These are phyloP conservation scores for Camellia japonica DNA, from an alignment of 148 eudicot species.

Conservation along the genomic window DNA sequence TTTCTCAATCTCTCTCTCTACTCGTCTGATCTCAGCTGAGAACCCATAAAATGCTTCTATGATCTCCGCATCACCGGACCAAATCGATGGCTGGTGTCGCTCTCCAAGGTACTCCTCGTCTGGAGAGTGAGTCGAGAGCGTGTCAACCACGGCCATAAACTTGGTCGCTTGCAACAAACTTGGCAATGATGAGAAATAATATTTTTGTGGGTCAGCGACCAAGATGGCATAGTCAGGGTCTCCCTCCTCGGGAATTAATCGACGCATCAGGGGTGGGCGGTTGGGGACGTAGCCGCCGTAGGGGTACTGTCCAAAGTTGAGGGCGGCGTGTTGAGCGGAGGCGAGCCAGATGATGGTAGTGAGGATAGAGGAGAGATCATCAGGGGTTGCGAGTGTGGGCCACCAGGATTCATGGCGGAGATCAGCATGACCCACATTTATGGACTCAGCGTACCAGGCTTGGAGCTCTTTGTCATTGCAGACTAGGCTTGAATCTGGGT, in stretches of 20 bases:
- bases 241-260: constrained; percentile 68
- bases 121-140: too few relatives aligned
- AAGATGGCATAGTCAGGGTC: constrained; percentile 67
- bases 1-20: constrained; percentile 72
- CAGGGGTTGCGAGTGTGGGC: constrained; percentile 56
- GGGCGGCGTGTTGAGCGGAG: constrained; percentile 88
- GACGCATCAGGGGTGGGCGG: constrained; percentile 77
- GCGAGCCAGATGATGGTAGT: constrained; percentile 83
- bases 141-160: constrained; percentile 49
- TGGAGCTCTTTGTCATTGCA: constrained; percentile 74
- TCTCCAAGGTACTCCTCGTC: constrained; percentile 20
- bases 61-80: constrained; percentile 72
- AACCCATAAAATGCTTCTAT: constrained; percentile 73
- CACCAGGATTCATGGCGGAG: constrained; percentile 68
- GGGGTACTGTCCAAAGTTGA: constrained; percentile 91
- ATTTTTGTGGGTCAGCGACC: constrained; percentile 61
- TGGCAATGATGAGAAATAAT: constrained; percentile 60
- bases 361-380: constrained; percentile 61
- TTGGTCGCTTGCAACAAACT: constrained; percentile 80
- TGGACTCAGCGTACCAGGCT: constrained; percentile 84
- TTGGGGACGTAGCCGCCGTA: constrained; percentile 88
- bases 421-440: constrained; percentile 86
- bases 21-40: constrained; percentile 57
- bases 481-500: constrained; percentile 48
- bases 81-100: constrained; percentile 59